Conservation (phyloP, 306 rosid genomes). For the Cicer pinnatifidum region DNA sequence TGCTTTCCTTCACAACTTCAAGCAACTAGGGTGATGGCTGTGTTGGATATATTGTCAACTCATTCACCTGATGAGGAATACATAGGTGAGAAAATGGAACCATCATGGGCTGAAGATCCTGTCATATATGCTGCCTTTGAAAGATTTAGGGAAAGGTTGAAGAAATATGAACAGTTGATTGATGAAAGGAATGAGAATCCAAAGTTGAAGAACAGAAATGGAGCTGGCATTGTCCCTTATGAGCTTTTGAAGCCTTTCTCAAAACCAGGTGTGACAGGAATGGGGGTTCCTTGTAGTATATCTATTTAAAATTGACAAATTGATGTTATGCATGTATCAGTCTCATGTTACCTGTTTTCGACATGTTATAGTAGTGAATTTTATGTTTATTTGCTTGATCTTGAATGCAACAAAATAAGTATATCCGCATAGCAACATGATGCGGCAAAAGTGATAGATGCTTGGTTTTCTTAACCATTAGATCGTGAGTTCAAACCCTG, state of each 20-base stretch:
- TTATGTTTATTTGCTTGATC: background rate
- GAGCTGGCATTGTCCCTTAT: slow-evolving; percentile 57
- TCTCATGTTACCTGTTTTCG: background rate
- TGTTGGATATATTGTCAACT: slow-evolving; percentile 38
- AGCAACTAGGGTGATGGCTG: slow-evolving; percentile 46
- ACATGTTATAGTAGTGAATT: background rate
- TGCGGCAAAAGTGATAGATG: too few species aligned
- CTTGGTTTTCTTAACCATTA: too few species aligned
- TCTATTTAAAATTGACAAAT: slow-evolving; percentile 39
- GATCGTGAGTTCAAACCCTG: too few species aligned
- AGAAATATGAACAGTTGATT: slow-evolving; percentile 51
- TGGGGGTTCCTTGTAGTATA: slow-evolving; percentile 55
- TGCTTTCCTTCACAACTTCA: slow-evolving; percentile 57
- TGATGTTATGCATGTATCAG: background rate
- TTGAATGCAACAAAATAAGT: too few species aligned
- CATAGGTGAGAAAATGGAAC: slow-evolving; percentile 46
- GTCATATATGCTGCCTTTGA: slow-evolving; percentile 43
- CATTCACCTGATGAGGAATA: slow-evolving; percentile 59
- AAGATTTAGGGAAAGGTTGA: slow-evolving; percentile 43
- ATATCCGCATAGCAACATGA: too few species aligned
- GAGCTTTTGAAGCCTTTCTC: slow-evolving; percentile 56
- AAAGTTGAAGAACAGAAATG: slow-evolving; percentile 48
- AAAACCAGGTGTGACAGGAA: slow-evolving; percentile 56
- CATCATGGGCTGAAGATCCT: slow-evolving; percentile 49
- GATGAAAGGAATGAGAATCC: slow-evolving; percentile 52